These are phyloP conservation scores for Microdochium bolleyi DNA, from an alignment of 2,329 filamentous ascomycete genomes.

Conservation along the genomic window DNA sequence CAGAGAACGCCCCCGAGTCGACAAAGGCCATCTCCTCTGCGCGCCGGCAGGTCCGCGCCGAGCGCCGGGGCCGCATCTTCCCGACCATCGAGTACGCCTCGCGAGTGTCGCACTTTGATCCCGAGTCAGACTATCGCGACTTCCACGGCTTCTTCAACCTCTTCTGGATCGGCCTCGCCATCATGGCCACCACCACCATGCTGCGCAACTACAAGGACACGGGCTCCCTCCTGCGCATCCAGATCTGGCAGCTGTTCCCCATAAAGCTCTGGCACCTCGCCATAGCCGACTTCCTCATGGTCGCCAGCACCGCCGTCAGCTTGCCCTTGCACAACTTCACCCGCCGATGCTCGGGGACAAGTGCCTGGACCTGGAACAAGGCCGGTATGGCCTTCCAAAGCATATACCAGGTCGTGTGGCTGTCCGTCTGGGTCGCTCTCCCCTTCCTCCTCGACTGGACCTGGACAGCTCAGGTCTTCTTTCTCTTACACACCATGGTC, in stretches of 20 bases:
- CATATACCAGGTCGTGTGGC: slow-evolving; percentile 71
- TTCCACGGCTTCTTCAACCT: slow-evolving; percentile 97
- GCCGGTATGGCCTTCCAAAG: slow-evolving; percentile 80
- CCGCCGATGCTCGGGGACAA: slow-evolving; percentile 32
- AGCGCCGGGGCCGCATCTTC: slow-evolving; percentile 78
- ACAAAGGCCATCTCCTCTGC: slow-evolving; percentile 78
- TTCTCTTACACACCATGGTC: slow-evolving; percentile 83
- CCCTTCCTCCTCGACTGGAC: slow-evolving; percentile 86
- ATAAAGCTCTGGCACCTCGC: slow-evolving; percentile 84
- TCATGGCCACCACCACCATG: slow-evolving; percentile 95
- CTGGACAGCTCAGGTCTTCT: slow-evolving; percentile 95
- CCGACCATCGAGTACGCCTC: slow-evolving; percentile 87
- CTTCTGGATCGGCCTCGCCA: slow-evolving; percentile 94
- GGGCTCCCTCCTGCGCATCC: slow-evolving; percentile 73
- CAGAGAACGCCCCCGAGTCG: slow-evolving; percentile 88
- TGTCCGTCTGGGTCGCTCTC: slow-evolving; percentile 73
- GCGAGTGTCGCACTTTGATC: slow-evolving; percentile 92
- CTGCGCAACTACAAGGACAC: slow-evolving; percentile 91
- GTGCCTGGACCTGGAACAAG: slow-evolving; percentile 62
- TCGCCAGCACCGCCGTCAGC: slow-evolving; percentile 61
- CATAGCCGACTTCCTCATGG: slow-evolving; percentile 80
- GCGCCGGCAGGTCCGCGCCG: slow-evolving; percentile 73
- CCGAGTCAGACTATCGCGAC: slow-evolving; percentile 82
- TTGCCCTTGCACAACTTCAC: slow-evolving; percentile 67
- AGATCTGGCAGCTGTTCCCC: slow-evolving; percentile 84